A percentile compares a stretch with the other conserved stretches of the same genome.
Evolutionary conservation across 306 rosid genomes (phyloP).

Genomic region (Lupinus albus): DNA sequence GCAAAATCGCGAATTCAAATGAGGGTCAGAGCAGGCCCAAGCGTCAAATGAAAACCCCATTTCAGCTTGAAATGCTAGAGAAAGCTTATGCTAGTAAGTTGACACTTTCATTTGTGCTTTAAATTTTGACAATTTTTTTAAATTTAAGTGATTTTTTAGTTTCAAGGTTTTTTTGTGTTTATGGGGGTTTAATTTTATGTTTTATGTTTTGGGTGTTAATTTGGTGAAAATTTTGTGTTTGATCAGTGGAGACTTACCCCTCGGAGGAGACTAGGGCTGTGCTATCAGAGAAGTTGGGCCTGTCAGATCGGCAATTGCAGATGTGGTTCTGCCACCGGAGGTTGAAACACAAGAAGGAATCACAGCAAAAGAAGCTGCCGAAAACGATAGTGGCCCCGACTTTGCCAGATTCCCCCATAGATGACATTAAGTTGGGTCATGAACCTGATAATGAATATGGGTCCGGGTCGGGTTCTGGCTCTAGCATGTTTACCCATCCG

Average conservation of each 20-base stretch:
- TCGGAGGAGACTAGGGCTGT: slow-evolving; percentile 76
- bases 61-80: slow-evolving; percentile 91
- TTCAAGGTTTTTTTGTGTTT: slow-evolving; percentile 1
- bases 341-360: slow-evolving; percentile 91
- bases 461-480: slow-evolving; percentile 94
- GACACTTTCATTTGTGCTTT: background rate
- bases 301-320: slow-evolving; percentile 99
- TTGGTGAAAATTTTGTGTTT: slow-evolving; percentile 36
- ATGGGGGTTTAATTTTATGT: slow-evolving; percentile 1
- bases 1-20: slow-evolving; percentile 72
- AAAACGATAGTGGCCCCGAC: slow-evolving; percentile 41
- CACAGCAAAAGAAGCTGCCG: slow-evolving; percentile 53
- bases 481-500: slow-evolving; percentile 66
- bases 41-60: slow-evolving; percentile 99
- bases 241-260: slow-evolving; percentile 90
- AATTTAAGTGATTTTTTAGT: background rate
- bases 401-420: slow-evolving; percentile 67
- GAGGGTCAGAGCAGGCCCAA: slow-evolving; percentile 93
- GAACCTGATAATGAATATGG: slow-evolving; percentile 80
- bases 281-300: slow-evolving; percentile 82
- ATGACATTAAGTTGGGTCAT: slow-evolving; percentile 56
- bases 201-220: background rate
- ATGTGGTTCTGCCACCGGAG: slow-evolving; percentile 99
- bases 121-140: background rate
- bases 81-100: slow-evolving; percentile 83